These are phyloP conservation scores for Toxicodendron radicans DNA, from an alignment of 345 rosid species.

Conservation along the genomic window DNA sequence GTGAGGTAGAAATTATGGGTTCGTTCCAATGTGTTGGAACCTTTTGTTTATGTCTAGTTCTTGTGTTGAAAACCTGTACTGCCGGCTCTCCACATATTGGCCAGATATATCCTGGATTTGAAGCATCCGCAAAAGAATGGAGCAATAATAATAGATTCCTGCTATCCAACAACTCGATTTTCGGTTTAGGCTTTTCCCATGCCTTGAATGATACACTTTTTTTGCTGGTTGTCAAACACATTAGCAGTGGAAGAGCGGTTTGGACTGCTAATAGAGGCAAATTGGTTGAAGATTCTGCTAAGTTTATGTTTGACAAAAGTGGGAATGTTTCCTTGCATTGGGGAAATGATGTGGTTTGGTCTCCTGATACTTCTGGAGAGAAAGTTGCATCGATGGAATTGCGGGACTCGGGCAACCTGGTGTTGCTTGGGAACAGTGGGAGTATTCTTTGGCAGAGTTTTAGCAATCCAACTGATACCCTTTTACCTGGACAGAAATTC, in stretches of 20 bases:
- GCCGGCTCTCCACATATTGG: conserved; percentile 28
- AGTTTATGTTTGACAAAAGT: conserved; percentile 38
- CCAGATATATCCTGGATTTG: conserved; percentile 44
- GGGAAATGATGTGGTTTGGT: conserved; percentile 37
- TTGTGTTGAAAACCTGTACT: conserved; percentile 20
- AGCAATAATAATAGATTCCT: conserved; percentile 31
- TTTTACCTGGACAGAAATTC: conserved; percentile 42
- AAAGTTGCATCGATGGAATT: conserved; percentile 38
- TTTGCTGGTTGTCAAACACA: conserved; percentile 39
- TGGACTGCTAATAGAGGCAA: conserved; percentile 54
- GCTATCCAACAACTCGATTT: conserved; percentile 37
- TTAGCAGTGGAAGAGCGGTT: conserved; percentile 27
- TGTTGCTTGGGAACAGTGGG: conserved; percentile 34
- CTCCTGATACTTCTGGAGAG: conserved; percentile 36
- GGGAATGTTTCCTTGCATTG: conserved; percentile 43
- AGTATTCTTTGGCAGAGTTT: conserved; percentile 54
- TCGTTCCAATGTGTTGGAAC: conserved; percentile 11
- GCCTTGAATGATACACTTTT: conserved; percentile 30
- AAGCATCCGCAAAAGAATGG: conserved; percentile 45
- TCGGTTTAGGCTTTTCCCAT: conserved; percentile 42
- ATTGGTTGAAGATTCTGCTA: conserved; percentile 31
- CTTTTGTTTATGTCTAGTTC: conserved; percentile 28
- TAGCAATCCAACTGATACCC: conserved; percentile 44
- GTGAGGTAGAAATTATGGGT: conserved; percentile 26
- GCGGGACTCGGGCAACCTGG: conserved; percentile 58